Evolutionary conservation across 208 protist genomes (phyloP).

Genomic region (Leishmania tarentolae): DNA sequence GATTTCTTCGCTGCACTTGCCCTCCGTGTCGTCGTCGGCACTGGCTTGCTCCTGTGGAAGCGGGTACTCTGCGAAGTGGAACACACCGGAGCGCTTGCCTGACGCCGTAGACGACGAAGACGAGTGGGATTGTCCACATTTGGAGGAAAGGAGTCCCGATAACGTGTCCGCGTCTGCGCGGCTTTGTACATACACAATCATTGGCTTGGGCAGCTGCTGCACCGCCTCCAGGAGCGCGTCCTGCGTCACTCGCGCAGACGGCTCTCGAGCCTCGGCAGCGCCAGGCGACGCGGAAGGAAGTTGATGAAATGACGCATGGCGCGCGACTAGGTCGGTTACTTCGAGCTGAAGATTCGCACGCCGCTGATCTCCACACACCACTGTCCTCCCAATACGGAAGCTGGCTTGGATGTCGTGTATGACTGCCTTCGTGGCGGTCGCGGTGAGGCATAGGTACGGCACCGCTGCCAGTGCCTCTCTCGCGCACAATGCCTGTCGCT

Average conservation of each 20-base stretch:
- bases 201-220: conserved; percentile 72
- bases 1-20: not conserved
- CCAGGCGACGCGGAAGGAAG: not conserved
- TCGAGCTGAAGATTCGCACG: conserved; percentile 72
- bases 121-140: conserved; percentile 13
- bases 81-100: not conserved
- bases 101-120: not conserved
- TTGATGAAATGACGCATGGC: conserved; percentile 19
- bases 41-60: not conserved
- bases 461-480: not conserved
- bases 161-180: conserved; percentile 83
- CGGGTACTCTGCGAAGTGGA: conserved; percentile 18
- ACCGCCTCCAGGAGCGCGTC: conserved; percentile 69
- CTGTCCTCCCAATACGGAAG: conserved; percentile 69
- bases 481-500: not conserved
- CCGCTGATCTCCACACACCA: conserved; percentile 42
- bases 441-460: conserved; percentile 85
- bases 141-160: conserved; percentile 47
- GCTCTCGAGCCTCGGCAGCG: conserved; percentile 11
- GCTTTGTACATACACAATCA: conserved; percentile 88
- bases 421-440: conserved; percentile 81
- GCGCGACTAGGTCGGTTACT: conserved; percentile 41
- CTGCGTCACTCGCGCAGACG: conserved; percentile 48
- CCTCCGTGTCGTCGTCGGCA: not conserved
- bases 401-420: conserved; percentile 67